Evolutionary conservation across 148 eudicot genomes (phyloP).

Genomic region (Vaccinium vitisidaea): DNA sequence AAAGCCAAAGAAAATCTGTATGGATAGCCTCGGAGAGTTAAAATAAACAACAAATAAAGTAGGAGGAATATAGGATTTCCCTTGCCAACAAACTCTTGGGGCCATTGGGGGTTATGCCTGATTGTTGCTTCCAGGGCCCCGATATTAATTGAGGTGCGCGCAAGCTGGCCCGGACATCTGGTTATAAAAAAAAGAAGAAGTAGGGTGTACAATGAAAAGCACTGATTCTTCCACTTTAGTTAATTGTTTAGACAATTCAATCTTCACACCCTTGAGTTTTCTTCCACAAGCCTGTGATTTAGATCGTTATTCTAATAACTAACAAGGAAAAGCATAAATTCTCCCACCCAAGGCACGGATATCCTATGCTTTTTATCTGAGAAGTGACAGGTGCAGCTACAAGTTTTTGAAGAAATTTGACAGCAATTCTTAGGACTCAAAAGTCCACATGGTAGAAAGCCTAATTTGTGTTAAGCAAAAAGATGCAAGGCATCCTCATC

Average conservation of each 20-base stretch:
- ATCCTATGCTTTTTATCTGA: conserved; percentile 8
- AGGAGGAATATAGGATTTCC: no score
- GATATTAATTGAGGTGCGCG: no score
- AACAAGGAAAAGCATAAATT: conserved; percentile 4
- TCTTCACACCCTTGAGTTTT: not conserved
- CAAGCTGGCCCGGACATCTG: no score
- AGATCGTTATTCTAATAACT: not conserved
- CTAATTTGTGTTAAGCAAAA: not conserved
- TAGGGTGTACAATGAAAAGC: conserved; percentile 20
- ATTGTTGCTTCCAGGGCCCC: no score
- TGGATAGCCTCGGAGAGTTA: no score
- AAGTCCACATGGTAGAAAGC: not conserved
- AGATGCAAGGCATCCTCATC: not conserved
- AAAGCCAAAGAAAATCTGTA: no score
- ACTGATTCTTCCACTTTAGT: conserved; percentile 19
- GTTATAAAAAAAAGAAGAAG: no score
- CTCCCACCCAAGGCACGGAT: conserved; percentile 10
- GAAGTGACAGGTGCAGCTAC: not conserved
- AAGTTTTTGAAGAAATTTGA: not conserved
- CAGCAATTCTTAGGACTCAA: not conserved
- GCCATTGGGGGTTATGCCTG: no score
- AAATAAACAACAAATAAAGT: no score
- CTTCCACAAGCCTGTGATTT: no score
- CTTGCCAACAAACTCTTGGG: no score
- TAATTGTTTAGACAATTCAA: conserved; percentile 1